Conservation (phyloP, 805 yeast species). For the Nakazawaea wickerhamii region DNA sequence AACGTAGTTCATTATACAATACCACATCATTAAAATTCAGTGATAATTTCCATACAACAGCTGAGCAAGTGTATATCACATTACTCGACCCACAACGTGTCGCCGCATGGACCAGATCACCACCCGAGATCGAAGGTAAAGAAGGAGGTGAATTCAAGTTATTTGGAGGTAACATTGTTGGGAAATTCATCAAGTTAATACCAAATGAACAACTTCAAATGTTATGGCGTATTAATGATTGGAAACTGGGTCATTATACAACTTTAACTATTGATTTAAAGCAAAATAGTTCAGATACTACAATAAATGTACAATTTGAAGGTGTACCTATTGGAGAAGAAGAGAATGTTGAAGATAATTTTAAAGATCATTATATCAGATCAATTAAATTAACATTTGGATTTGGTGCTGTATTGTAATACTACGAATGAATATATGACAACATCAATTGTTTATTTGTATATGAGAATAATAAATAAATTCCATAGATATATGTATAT, state of each 20-base stretch:
- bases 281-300: slow-evolving; percentile 83
- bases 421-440: background rate
- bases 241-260: slow-evolving; percentile 86
- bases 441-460: background rate
- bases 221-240: slow-evolving; percentile 82
- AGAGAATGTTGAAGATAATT: slow-evolving; percentile 76
- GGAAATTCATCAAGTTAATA: slow-evolving; percentile 58
- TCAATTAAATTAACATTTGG: slow-evolving; percentile 92
- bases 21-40: slow-evolving; percentile 75
- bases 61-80: slow-evolving; percentile 77
- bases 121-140: slow-evolving; percentile 50
- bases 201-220: slow-evolving; percentile 56
- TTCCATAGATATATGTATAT: background rate
- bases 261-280: slow-evolving; percentile 57
- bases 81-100: slow-evolving; percentile 72
- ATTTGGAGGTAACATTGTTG: slow-evolving; percentile 84
- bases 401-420: slow-evolving; percentile 81
- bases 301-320: slow-evolving; percentile 66
- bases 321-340: slow-evolving; percentile 97
- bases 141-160: slow-evolving; percentile 62
- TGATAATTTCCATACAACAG: slow-evolving; percentile 79
- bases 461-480: background rate
- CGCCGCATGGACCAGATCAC: slow-evolving; percentile 86
- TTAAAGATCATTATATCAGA: slow-evolving; percentile 83
- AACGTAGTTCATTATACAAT: slow-evolving; percentile 56